Base-by-base conservation (phyloP, 2,329 filamentous ascomycete genomes). In the Ascochyta pisi region DNA sequence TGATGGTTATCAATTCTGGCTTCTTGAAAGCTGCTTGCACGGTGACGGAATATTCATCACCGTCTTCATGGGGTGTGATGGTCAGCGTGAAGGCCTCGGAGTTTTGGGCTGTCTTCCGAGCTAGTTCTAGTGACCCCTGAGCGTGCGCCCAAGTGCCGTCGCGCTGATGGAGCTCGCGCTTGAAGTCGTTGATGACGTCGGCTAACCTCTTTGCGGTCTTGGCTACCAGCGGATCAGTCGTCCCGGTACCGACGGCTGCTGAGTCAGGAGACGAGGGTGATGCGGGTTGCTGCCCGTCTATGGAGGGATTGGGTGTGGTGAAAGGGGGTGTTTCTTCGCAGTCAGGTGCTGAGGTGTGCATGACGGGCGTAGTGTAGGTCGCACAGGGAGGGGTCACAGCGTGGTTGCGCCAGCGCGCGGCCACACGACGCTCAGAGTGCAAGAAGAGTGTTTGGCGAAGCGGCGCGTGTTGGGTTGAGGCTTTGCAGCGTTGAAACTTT, bases 141-240 rank as follows among this genome's bases (percentile, higher is more conserved):
- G 55, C 52, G 29, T 43, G 47, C 37, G 62, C 61, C 40, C 53
- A 62, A 34, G 41, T 51, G 45, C 58, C 58, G 39, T 67, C 56
- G 50, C 61, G 60, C 22, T 57, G 13, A 34, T 65, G 54, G 34
- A 71, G 61, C 33, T 65, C 49, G 50, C 64, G 65, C 53, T 65
- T 65, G 50, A 71, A 62, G 57, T 64, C 55, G 54, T 63, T 65
- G 50, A 73, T 69, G 57, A 67, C 69, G 50, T 60, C 55, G 33
- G 62, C 58, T 31, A 67, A 64, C 43, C 31, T 64, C 26, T 50
- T 48, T 13, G 64, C 64, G 24, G 64, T 61, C 47, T 59, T 50
- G 43, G 61, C 56, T 49, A 67, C 56, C 43, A 68, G 61, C 29
- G 63, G 51, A 50, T 66, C 60, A 45, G 55, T 57, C n/a, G 23